Evolutionary conservation across 2,329 filamentous ascomycete genomes (phyloP).

Genomic region (Fusarium drepaniforme): DNA sequence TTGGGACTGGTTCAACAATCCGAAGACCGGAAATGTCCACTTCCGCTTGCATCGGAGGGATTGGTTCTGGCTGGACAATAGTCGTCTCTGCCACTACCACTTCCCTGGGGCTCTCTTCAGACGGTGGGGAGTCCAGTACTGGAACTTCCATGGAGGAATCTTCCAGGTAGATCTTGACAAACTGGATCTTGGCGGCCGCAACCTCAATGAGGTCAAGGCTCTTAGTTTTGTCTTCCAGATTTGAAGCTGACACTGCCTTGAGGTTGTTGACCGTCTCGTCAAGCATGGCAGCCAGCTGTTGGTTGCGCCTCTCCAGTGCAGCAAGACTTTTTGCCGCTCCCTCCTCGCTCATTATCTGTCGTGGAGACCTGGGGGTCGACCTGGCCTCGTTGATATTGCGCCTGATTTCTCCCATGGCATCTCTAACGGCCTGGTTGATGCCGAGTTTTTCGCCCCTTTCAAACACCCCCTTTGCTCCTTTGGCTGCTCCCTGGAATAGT

Average conservation of each 20-base stretch:
- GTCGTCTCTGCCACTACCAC: conserved; percentile 25
- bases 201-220: conserved; percentile 67
- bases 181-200: conserved; percentile 72
- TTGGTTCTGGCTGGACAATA: conserved; percentile 27
- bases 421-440: conserved; percentile 84
- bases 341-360: conserved; percentile 52
- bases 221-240: conserved; percentile 61
- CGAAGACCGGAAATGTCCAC: conserved; percentile 36
- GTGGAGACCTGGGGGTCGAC: conserved; percentile 54
- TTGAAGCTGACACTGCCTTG: conserved; percentile 67
- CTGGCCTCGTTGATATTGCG: conserved; percentile 77
- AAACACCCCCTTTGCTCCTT: conserved; percentile 79
- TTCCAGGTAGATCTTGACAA: conserved; percentile 72
- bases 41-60: conserved; percentile 7
- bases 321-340: conserved; percentile 54
- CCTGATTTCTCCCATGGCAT: conserved; percentile 82
- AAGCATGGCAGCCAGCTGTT: conserved; percentile 75
- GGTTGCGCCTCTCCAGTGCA: conserved; percentile 74
- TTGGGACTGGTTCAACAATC: conserved; percentile 25
- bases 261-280: conserved; percentile 74
- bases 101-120: conserved; percentile 29
- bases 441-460: conserved; percentile 81
- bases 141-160: conserved; percentile 67
- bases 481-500: conserved; percentile 81
- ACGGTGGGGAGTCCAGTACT: conserved; percentile 23